Evolutionary conservation across 2,329 filamentous ascomycete genomes (phyloP), one percentile per base, ranked within the genome.

Genomic region (Lachnum nothofagi): DNA sequence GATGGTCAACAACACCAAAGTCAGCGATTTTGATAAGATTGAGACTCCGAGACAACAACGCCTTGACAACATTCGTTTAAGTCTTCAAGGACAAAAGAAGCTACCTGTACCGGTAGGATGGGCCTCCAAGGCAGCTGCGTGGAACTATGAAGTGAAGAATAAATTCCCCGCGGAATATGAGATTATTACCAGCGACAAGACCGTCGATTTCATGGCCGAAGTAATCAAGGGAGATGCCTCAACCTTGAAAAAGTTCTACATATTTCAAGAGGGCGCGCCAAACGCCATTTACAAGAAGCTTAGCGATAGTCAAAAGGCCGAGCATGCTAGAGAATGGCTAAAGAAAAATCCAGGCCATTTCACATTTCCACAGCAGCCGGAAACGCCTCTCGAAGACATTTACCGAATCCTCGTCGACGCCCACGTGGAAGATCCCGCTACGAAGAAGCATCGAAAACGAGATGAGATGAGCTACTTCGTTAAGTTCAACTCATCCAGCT

Each of bases 361-460:
- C 3, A 20, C 5, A 48, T 14, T 42, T 42, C 19, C 34, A 35
- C 20, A 35, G 27, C n/a, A 35, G 23, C 33, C 44, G 1, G 25
- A 47, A 10, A 41, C 39, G 14, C 4, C 33, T 9, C 14, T 47
- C 12, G 49, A 51, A 25, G 10, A 44, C 17, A 23, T 23, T 8
- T 51, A 47, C 19, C 3, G 23, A 6, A 6, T 24, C 12, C 39
- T 46, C 20, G 27, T 51, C 7, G 3, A 29, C 1, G 40, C 24
- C 17, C 49, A 51, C 20, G 23, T 46, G n/a, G 1, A 24, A 5
- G 16, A 19, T 4, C n/a, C 14, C 3, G 38, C n/a, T 7, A 1
- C 12, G 3, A n/a, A n/a, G n/a, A n/a, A n/a, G n/a, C 48, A 51
- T 34, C 33, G 33, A 10, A 22, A 20, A 5, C 38, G 48, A 24